Evolutionary conservation across 176 grass and related monocot species (phyloP).

Genomic region (Aechmea fasciata): DNA sequence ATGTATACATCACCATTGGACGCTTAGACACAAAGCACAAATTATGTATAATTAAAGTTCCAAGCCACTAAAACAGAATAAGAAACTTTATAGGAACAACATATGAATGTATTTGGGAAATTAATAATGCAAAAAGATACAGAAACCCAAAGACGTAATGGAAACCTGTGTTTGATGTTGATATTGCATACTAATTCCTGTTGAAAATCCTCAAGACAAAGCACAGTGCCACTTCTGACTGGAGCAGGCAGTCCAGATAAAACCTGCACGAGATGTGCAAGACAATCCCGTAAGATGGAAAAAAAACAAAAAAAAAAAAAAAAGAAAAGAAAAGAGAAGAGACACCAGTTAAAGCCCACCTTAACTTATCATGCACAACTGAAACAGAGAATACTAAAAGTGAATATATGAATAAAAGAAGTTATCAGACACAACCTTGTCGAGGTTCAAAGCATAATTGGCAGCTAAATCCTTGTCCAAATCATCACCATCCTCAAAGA

Average conservation of each 20-base stretch:
- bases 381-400: background rate
- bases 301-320: background rate
- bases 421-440: conserved; percentile 44
- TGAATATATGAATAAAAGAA: background rate
- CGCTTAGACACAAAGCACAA: no score
- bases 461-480: conserved; percentile 59
- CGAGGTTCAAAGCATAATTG: conserved; percentile 77
- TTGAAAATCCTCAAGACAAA: conserved; percentile 87
- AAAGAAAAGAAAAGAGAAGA: conserved; percentile 2
- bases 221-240: conserved; percentile 65
- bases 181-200: conserved; percentile 88
- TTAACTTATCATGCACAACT: background rate
- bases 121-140: background rate
- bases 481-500: conserved; percentile 92
- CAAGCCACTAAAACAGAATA: no score
- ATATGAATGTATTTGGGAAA: background rate
- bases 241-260: conserved; percentile 75
- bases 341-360: conserved; percentile 6
- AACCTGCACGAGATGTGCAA: conserved; percentile 27
- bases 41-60: no score
- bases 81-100: no score
- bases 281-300: background rate
- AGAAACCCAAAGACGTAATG: background rate
- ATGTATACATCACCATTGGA: no score
- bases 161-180: conserved; percentile 94